phyloP scores from a whole-genome alignment of 108 stramenopile species.

The Cyclotella cryptica region DNA sequence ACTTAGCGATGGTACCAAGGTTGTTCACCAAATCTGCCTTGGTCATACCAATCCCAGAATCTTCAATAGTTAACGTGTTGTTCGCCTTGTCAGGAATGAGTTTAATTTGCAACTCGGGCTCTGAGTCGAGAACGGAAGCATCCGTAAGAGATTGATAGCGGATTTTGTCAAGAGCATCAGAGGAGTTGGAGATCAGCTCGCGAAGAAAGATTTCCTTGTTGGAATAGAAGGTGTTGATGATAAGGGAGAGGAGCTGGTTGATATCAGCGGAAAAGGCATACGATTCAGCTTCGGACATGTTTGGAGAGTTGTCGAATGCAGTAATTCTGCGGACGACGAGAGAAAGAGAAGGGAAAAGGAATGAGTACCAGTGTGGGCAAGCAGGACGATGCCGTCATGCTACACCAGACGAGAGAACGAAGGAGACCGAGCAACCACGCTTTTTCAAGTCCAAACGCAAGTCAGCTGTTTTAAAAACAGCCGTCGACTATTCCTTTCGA shows the following conservation, averaged over 20 bases:
- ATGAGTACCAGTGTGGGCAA: no score
- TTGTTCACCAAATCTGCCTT: constrained; percentile 99
- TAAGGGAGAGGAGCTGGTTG: constrained; percentile 99
- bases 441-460: no score
- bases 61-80: constrained; percentile 99
- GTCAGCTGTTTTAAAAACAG: no score
- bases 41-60: constrained; percentile 99
- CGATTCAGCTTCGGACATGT: constrained; percentile 87
- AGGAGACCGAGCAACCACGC: no score
- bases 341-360: no score
- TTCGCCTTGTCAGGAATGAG: constrained; percentile 99
- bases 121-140: constrained; percentile 91
- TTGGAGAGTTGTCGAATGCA: constrained; percentile 21
- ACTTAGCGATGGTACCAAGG: constrained; percentile 99
- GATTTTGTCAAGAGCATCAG: constrained; percentile 99
- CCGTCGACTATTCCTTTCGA: no score
- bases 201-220: constrained; percentile 99
- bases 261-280: constrained; percentile 99
- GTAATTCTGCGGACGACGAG: no score
- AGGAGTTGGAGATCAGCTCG: constrained; percentile 98
- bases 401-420: no score
- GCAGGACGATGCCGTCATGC: no score
- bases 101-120: constrained; percentile 97
- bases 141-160: constrained; percentile 98
- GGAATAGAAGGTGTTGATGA: constrained; percentile 99